These are phyloP conservation scores for Ilex paraguariensis DNA, from an alignment of 305 asterid species.

Conservation along the genomic window DNA sequence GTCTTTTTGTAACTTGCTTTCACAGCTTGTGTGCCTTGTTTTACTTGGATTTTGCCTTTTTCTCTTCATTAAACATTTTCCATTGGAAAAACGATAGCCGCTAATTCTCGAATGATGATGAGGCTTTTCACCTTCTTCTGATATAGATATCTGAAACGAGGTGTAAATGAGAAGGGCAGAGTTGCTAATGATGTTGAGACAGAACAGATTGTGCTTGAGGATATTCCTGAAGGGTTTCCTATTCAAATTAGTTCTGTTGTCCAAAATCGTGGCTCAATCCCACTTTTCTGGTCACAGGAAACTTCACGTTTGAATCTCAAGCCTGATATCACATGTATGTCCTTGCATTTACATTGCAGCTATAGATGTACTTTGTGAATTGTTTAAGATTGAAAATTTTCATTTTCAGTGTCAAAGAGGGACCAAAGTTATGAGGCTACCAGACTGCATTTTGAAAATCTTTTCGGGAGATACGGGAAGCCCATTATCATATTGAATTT, in stretches of 20 bases:
- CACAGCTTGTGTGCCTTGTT: too few relatives aligned
- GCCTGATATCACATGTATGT: conserved; percentile 89
- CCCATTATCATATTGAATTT: conserved; percentile 90
- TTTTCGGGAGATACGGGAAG: conserved; percentile 84
- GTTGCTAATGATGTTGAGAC: conserved; percentile 99
- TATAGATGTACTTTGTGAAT: not conserved
- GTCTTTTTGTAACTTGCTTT: too few relatives aligned
- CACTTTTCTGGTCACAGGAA: conserved; percentile 97
- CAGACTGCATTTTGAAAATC: conserved; percentile 89
- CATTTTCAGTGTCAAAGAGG: conserved; percentile 72
- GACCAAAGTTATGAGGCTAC: conserved; percentile 93
- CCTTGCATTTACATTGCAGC: conserved; percentile 9
- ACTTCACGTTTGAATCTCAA: conserved; percentile 84
- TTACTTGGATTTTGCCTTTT: too few relatives aligned
- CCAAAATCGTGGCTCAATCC: conserved; percentile 97
- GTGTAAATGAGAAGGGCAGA: conserved; percentile 84
- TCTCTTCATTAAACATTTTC: too few relatives aligned
- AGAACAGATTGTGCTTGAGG: conserved; percentile 81
- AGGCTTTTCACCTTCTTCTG: conserved; percentile 6
- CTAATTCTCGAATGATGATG: too few relatives aligned
- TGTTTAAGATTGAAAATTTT: conserved; percentile 11
- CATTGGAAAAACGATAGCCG: too few relatives aligned
- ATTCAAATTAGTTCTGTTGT: conserved; percentile 83
- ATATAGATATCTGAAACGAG: conserved; percentile 88
- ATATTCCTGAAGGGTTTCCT: conserved; percentile 61